A percentile compares a stretch with the other conserved stretches of the same genome.
These are phyloP conservation scores for Pseudocercospora macadamiae DNA, from an alignment of 2,329 filamentous ascomycete genomes.

Conservation along the genomic window DNA sequence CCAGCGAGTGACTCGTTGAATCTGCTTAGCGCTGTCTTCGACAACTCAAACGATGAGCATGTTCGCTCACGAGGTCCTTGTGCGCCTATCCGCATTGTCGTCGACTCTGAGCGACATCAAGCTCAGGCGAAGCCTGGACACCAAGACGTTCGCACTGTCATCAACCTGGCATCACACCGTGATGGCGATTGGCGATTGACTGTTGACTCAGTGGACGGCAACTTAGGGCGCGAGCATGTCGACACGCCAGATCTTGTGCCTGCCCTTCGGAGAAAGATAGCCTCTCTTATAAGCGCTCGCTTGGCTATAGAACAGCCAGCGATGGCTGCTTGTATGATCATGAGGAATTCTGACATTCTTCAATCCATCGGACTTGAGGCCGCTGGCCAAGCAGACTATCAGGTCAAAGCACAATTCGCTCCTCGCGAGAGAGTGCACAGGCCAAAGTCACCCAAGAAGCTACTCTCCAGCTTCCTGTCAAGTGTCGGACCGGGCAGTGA, in stretches of 20 bases:
- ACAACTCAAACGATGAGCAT: constrained; percentile 66
- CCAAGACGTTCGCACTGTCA: constrained; percentile 69
- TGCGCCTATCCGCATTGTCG: constrained; percentile 70
- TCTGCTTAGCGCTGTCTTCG: constrained; percentile 69
- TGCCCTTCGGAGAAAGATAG: constrained; percentile 32
- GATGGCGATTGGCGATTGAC: constrained; percentile 62
- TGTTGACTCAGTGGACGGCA: constrained; percentile 68
- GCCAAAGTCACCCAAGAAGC: constrained; percentile 84
- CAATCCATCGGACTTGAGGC: constrained; percentile 59
- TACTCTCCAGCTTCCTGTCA: constrained; percentile 77
- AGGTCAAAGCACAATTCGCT: constrained; percentile 18
- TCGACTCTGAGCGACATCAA: constrained; percentile 57
- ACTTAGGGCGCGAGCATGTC: constrained; percentile 73
- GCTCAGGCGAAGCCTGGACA: constrained; percentile 45
- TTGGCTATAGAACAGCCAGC: constrained; percentile 67
- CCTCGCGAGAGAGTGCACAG: constrained; percentile 62
- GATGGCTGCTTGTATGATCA: constrained; percentile 70
- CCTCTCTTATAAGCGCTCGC: constrained; percentile 51
- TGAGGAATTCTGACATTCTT: constrained; percentile 77
- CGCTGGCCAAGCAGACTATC: constrained; percentile 24
- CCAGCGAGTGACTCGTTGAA: constrained; percentile 60
- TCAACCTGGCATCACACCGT: constrained; percentile 61
- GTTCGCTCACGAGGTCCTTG: constrained; percentile 68
- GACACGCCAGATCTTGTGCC: constrained; percentile 69
- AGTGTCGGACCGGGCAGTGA: constrained; percentile 56